phyloP scores from a whole-genome alignment of 495 filamentous ascomycete genomes.

The Haplographium delicatum region DNA sequence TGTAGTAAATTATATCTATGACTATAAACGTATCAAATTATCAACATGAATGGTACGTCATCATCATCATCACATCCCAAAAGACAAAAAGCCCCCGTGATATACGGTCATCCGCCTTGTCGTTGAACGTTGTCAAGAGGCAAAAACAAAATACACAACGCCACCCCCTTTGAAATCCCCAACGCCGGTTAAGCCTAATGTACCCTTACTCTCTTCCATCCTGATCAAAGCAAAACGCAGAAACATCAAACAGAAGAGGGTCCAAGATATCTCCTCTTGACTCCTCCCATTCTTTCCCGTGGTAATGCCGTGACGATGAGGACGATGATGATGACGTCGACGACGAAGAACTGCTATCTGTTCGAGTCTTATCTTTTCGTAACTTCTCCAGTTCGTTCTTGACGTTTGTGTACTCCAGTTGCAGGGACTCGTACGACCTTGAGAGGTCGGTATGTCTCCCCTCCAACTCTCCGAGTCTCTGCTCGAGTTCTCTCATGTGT shows the following conservation, averaged over 20 bases:
- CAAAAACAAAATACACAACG: background rate
- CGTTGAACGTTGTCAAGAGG: too few species aligned
- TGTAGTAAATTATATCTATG: too few species aligned
- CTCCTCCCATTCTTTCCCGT: slow-evolving; percentile 16
- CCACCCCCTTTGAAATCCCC: slow-evolving; percentile 3
- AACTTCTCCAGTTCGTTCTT: slow-evolving; percentile 33
- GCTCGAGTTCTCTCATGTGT: slow-evolving; percentile 88
- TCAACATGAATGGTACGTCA: too few species aligned
- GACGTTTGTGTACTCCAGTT: slow-evolving; percentile 68
- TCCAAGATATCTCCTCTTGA: slow-evolving; percentile 20
- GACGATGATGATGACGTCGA: too few species aligned
- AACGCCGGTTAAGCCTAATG: slow-evolving; percentile 7
- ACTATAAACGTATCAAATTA: too few species aligned
- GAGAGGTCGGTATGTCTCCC: slow-evolving; percentile 37
- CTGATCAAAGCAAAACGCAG: slow-evolving; percentile 24
- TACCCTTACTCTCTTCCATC: slow-evolving; percentile 8
- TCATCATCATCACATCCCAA: too few species aligned
- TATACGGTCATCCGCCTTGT: too few species aligned
- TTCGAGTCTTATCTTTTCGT: slow-evolving; percentile 10
- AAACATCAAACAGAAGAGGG: slow-evolving; percentile 24
- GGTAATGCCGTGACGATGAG: slow-evolving; percentile 4
- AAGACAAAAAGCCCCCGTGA: too few species aligned
- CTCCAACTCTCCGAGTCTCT: slow-evolving; percentile 53
- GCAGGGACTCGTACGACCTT: slow-evolving; percentile 24
- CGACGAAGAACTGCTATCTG: background rate